Conservation (phyloP, 139 green algal species). For the Limnomonas spitsbergensis region DNA sequence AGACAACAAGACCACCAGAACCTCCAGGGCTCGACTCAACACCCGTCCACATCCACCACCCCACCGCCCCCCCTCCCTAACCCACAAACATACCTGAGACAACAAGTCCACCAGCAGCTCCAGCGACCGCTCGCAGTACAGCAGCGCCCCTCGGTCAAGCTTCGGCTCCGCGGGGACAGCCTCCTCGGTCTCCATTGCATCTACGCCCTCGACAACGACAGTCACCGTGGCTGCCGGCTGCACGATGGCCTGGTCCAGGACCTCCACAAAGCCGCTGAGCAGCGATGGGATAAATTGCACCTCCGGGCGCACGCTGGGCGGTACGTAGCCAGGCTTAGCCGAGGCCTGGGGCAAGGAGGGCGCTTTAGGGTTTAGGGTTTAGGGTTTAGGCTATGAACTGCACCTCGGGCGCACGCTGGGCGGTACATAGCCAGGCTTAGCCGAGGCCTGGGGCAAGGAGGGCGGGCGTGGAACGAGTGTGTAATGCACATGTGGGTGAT, state of each 20-base stretch:
- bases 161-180: background rate
- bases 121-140: slow-evolving; percentile 84
- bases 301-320: slow-evolving; percentile 57
- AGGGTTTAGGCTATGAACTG: too few species aligned
- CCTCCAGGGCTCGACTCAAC: too few species aligned
- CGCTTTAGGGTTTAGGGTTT: background rate
- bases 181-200: background rate
- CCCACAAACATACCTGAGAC: slow-evolving; percentile 57
- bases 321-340: slow-evolving; percentile 44
- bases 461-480: background rate
- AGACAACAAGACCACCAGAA: too few species aligned
- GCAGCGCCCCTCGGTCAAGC: slow-evolving; percentile 32
- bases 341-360: background rate
- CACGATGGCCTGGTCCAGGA: background rate
- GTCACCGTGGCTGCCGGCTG: background rate
- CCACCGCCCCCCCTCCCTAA: too few species aligned
- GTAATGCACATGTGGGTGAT: too few species aligned
- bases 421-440: slow-evolving; percentile 48
- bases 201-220: background rate
- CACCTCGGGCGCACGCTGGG: slow-evolving; percentile 58
- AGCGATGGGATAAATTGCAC: slow-evolving; percentile 71
- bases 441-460: background rate
- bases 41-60: too few species aligned
- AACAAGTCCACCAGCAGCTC: slow-evolving; percentile 91
- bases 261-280: slow-evolving; percentile 61